Evolutionary conservation across 768 basidiomycete species (phyloP).

Genomic region (Leccinum subgranulosum): DNA sequence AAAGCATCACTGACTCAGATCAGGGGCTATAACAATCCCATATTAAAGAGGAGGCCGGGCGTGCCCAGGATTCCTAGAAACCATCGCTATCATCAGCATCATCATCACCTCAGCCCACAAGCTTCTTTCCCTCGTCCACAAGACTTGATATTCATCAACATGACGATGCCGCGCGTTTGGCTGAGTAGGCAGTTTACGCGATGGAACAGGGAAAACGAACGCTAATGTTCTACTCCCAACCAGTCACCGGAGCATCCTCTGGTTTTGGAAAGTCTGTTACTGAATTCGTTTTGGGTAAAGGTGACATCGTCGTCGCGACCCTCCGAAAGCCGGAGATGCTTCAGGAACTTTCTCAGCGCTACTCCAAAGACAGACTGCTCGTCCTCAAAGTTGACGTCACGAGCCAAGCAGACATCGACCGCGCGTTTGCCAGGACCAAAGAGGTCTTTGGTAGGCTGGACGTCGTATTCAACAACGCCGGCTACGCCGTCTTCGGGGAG

Average conservation of each 20-base stretch:
- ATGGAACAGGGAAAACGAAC: neutral
- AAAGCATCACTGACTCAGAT: too few relatives aligned
- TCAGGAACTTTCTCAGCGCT: neutral
- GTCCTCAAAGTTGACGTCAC: constrained; percentile 14
- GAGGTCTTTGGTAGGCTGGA: constrained; percentile 13
- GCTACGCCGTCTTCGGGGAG: constrained; percentile 17
- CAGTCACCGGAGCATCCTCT: constrained; percentile 41
- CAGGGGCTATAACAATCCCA: too few relatives aligned
- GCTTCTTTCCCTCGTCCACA: neutral
- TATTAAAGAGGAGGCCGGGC: neutral
- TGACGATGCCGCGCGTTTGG: constrained; percentile 9
- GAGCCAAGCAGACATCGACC: constrained; percentile 7
- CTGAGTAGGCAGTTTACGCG: neutral
- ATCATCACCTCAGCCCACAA: neutral
- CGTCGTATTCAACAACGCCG: constrained; percentile 23
- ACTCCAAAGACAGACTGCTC: constrained; percentile 13
- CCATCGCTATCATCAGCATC: neutral
- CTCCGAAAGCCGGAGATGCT: constrained; percentile 35
- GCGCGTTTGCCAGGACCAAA: constrained; percentile 9
- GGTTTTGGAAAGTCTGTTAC: constrained; percentile 37
- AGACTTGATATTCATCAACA: neutral
- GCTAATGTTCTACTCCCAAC: neutral
- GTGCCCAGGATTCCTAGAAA: too few relatives aligned
- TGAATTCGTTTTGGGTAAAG: constrained; percentile 31
- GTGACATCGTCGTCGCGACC: constrained; percentile 41